Conservation (phyloP, 1,284 basidiomycete genomes). For the Clitocybe nebularis region DNA sequence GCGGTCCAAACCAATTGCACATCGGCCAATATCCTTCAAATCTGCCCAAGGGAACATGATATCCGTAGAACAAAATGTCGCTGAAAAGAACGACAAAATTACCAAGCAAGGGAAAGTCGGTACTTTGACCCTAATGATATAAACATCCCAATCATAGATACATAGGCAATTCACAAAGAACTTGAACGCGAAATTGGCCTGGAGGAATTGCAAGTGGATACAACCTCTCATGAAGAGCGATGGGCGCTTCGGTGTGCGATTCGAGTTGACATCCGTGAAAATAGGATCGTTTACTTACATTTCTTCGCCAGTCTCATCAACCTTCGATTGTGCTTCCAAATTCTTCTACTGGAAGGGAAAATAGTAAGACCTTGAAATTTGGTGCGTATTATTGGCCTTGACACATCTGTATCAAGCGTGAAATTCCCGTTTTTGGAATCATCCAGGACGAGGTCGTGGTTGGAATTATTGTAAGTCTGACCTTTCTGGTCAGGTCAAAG, state of each 20-base stretch:
- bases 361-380: slow-evolving; percentile 29
- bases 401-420: slow-evolving; percentile 41
- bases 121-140: too few relatives aligned
- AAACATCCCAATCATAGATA: slow-evolving; percentile 13
- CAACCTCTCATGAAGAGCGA: slow-evolving; percentile 24
- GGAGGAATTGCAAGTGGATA: slow-evolving; percentile 33
- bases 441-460: slow-evolving; percentile 51
- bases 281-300: neutral
- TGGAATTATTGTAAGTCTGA: slow-evolving; percentile 59
- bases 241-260: slow-evolving; percentile 28
- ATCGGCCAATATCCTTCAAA: slow-evolving; percentile 59
- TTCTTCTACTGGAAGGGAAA: slow-evolving; percentile 47
- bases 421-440: slow-evolving; percentile 71
- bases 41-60: slow-evolving; percentile 68
- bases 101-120: slow-evolving; percentile 60
- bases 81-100: slow-evolving; percentile 54
- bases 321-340: slow-evolving; percentile 39
- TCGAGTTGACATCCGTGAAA: neutral
- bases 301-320: slow-evolving; percentile 23
- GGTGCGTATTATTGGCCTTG: slow-evolving; percentile 1
- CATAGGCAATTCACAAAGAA: slow-evolving; percentile 71
- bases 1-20: slow-evolving; percentile 46
- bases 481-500: neutral
- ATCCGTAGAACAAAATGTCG: slow-evolving; percentile 52
- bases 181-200: slow-evolving; percentile 75